Conservation (phyloP, 2,329 filamentous ascomycete species). For the Dothideomycetidae sp. region DNA sequence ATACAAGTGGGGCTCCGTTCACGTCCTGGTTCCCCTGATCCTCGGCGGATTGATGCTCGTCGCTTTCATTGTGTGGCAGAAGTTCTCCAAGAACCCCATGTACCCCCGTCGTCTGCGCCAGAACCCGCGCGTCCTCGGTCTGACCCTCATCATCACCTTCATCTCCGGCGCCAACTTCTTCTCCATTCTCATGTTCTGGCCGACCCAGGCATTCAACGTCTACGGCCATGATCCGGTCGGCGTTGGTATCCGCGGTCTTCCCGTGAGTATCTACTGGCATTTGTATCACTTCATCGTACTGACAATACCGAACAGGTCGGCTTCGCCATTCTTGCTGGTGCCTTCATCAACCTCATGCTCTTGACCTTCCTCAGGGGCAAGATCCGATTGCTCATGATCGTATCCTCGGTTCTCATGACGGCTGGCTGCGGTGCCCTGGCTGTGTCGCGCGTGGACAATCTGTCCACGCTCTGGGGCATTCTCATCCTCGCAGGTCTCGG, state of each 20-base stretch:
- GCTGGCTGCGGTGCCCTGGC: slow-evolving; percentile 31
- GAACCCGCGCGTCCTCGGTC: slow-evolving; percentile 22
- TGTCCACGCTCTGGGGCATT: slow-evolving; percentile 38
- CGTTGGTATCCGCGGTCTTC: slow-evolving; percentile 49
- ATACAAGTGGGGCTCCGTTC: slow-evolving; percentile 20
- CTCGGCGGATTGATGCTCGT: slow-evolving; percentile 20
- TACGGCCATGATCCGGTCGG: slow-evolving; percentile 32
- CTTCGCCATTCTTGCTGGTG: slow-evolving; percentile 48
- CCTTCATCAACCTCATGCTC: slow-evolving; percentile 43
- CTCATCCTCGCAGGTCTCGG: slow-evolving; percentile 49
- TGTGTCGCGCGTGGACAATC: slow-evolving; percentile 19
- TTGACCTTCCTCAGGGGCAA: slow-evolving; percentile 44
- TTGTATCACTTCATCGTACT: background rate
- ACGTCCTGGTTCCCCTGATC: slow-evolving; percentile 23
- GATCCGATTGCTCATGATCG: slow-evolving; percentile 46
- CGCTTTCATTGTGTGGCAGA: slow-evolving; percentile 22
- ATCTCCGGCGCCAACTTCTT: slow-evolving; percentile 28
- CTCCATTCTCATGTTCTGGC: slow-evolving; percentile 43
- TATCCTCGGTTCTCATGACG: slow-evolving; percentile 49
- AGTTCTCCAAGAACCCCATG: slow-evolving; percentile 22
- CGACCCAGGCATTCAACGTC: slow-evolving; percentile 49
- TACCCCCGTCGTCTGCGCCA: slow-evolving; percentile 19
- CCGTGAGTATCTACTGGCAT: slow-evolving; percentile 19
- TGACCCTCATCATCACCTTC: slow-evolving; percentile 28
- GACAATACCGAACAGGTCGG: slow-evolving; percentile 33